A percentile compares a stretch with the other conserved stretches of the same genome.
These are phyloP conservation scores for Lichina pygmaea DNA, from an alignment of 495 filamentous ascomycete species.

Conservation along the genomic window DNA sequence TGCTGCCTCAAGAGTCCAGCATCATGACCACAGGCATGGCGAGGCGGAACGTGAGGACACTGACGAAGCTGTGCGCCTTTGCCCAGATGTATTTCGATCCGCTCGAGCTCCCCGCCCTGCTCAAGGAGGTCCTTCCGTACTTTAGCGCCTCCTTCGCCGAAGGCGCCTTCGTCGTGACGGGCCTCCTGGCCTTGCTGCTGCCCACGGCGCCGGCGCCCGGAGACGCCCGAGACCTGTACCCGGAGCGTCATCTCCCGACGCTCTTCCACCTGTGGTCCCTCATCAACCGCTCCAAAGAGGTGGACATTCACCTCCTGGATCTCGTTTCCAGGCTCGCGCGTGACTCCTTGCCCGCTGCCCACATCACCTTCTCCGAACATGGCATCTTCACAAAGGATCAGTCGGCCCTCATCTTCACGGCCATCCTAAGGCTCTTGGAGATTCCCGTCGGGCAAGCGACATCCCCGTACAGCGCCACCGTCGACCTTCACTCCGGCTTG, in stretches of 20 bases:
- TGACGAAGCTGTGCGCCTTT: conserved; percentile 73
- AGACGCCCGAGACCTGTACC: conserved; percentile 41
- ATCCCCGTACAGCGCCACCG: conserved; percentile 58
- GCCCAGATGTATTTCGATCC: conserved; percentile 84
- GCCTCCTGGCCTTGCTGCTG: conserved; percentile 60
- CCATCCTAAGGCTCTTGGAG: conserved; percentile 67
- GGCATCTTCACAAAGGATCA: conserved; percentile 86
- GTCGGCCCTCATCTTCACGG: conserved; percentile 76
- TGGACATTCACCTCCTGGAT: conserved; percentile 73
- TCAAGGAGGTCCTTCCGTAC: conserved; percentile 87
- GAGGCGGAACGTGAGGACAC: conserved; percentile 41
- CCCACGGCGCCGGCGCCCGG: conserved; percentile 59
- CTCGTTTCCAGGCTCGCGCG: conserved; percentile 64
- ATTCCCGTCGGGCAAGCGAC: conserved; percentile 93
- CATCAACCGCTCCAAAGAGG: conserved; percentile 64
- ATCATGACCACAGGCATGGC: conserved; percentile 32
- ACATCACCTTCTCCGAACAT: conserved; percentile 63
- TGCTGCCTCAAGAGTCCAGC: conserved; percentile 56
- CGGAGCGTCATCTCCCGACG: conserved; percentile 63
- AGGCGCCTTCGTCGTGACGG: conserved; percentile 67
- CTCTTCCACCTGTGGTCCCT: conserved; percentile 94
- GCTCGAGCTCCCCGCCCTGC: conserved; percentile 52
- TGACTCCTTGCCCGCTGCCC: conserved; percentile 44
- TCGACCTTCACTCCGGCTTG: conserved; percentile 61
- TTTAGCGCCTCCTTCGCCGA: conserved; percentile 83